Conservation (phyloP, 331 rosid species). For the Quercus lobata region DNA sequence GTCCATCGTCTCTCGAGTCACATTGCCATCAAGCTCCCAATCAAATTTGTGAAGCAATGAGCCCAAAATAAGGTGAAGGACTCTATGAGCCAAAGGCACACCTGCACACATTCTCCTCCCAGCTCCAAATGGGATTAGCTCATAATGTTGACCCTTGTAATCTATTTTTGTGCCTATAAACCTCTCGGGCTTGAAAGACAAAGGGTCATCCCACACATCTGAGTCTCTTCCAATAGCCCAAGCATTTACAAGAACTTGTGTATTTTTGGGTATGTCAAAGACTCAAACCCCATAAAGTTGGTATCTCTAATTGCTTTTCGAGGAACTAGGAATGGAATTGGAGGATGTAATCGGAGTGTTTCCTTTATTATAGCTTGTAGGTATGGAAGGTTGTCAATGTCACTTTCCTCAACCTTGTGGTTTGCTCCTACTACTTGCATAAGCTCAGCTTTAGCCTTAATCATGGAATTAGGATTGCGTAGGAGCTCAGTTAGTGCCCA, state of each 20-base stretch:
- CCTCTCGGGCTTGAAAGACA: slow-evolving; percentile 48
- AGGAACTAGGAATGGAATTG: slow-evolving; percentile 62
- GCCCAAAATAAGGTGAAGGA: slow-evolving; percentile 42
- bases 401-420: slow-evolving; percentile 46
- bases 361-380: slow-evolving; percentile 48
- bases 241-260: slow-evolving; percentile 56
- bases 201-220: slow-evolving; percentile 39
- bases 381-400: slow-evolving; percentile 57
- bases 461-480: slow-evolving; percentile 27
- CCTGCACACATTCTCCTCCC: slow-evolving; percentile 74
- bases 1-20: slow-evolving; percentile 35
- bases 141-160: slow-evolving; percentile 53
- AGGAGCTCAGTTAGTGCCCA: slow-evolving; percentile 66
- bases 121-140: slow-evolving; percentile 66
- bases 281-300: slow-evolving; percentile 47
- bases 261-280: slow-evolving; percentile 43
- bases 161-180: slow-evolving; percentile 34
- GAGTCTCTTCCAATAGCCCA: slow-evolving; percentile 82
- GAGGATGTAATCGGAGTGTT: slow-evolving; percentile 60
- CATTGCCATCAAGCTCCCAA: slow-evolving; percentile 44
- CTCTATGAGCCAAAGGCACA: slow-evolving; percentile 48
- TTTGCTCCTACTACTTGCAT: slow-evolving; percentile 17
- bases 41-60: slow-evolving; percentile 58
- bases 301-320: slow-evolving; percentile 47
- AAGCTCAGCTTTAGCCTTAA: slow-evolving; percentile 41